phyloP scores from a whole-genome alignment of 1,284 basidiomycete species.

The Marasmius oreades region DNA sequence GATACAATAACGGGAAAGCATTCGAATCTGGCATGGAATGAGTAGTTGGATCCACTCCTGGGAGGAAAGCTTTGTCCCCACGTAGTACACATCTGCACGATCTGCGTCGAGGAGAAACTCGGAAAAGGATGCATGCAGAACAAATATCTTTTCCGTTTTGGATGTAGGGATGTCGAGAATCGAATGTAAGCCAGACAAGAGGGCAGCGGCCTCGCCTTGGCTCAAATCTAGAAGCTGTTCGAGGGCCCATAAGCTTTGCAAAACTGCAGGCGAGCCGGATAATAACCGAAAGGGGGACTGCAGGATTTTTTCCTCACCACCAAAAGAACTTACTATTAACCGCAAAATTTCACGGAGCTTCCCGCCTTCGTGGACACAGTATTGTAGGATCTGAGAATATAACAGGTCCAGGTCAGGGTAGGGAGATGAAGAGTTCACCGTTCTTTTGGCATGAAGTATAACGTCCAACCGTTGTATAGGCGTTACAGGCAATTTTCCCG shows the following conservation, averaged over 20 bases:
- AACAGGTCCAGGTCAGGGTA: neutral
- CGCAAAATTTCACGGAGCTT: neutral
- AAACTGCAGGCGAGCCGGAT: neutral
- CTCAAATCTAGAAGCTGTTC: neutral
- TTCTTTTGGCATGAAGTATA: neutral
- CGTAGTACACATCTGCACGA: neutral
- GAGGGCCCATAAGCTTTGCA: no score
- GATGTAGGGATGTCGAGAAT: neutral
- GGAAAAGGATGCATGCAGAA: neutral
- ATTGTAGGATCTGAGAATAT: neutral
- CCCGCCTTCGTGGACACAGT: neutral
- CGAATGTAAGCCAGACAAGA: neutral
- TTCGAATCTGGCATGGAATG: neutral
- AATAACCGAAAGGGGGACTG: neutral
- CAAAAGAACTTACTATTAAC: neutral
- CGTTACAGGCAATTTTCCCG: neutral
- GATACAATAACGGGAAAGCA: neutral
- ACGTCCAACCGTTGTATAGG: neutral
- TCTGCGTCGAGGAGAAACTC: neutral
- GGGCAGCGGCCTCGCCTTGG: neutral
- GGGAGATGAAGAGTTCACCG: neutral
- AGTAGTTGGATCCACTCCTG: neutral
- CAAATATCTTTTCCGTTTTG: neutral
- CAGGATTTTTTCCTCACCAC: neutral
- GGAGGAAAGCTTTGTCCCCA: neutral